These are phyloP conservation scores for Aspergillus quadrilineatus DNA, from an alignment of 2,329 filamentous ascomycete genomes.

Conservation along the genomic window DNA sequence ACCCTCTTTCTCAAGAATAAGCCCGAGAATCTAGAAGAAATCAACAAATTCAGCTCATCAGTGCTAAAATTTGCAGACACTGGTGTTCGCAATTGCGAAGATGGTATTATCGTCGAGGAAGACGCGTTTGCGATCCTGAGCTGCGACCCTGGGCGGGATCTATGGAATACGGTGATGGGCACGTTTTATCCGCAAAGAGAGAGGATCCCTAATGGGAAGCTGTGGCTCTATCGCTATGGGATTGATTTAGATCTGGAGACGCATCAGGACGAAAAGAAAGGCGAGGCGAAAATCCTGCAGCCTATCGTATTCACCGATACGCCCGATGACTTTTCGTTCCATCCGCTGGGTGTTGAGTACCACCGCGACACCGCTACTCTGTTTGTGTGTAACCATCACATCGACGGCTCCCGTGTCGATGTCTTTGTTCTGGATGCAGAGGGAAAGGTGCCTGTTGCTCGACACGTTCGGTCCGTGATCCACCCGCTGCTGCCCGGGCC, in stretches of 20 bases:
- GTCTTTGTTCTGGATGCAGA: conserved; percentile 16
- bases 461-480: conserved; percentile 5
- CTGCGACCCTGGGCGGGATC: conserved; percentile 12
- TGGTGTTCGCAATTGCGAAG: conserved; percentile 20
- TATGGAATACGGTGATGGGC: conserved; percentile 18
- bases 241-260: background rate
- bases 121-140: conserved; percentile 11
- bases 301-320: background rate
- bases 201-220: conserved; percentile 15
- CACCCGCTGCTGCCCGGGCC: conserved; percentile 14
- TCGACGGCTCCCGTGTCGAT: conserved; percentile 17
- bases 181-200: conserved; percentile 13
- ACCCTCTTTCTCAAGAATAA: conserved; percentile 13
- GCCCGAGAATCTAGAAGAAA: conserved; percentile 11
- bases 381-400: conserved; percentile 19
- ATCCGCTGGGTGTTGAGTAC: conserved; percentile 21
- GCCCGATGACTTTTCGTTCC: conserved; percentile 5
- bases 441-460: background rate
- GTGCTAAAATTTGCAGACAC: conserved; percentile 13
- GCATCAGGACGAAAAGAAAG: too few relatives aligned
- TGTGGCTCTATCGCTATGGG: conserved; percentile 11
- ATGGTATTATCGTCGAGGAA: conserved; percentile 10
- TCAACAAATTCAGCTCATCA: conserved; percentile 9
- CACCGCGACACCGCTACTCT: conserved; percentile 10
- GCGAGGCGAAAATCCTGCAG: background rate